Evolutionary conservation across 2,329 filamentous ascomycete species (phyloP).

Genomic region (Pestalotiopsis sp.): DNA sequence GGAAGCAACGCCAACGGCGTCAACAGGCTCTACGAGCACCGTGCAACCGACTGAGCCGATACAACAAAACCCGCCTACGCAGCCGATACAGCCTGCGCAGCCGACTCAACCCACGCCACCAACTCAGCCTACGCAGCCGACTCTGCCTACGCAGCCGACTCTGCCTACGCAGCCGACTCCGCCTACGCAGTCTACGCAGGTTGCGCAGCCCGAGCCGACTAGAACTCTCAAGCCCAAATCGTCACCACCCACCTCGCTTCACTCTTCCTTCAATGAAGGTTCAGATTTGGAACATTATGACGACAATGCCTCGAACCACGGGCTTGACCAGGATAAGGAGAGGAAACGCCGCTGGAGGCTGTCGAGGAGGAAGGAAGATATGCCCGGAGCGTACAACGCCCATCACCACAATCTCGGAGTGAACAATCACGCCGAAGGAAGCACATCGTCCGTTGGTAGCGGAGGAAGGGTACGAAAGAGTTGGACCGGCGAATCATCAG

Average conservation of each 20-base stretch:
- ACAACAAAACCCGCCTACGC: too few relatives aligned
- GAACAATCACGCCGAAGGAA: conserved; percentile 66
- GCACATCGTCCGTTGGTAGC: conserved; percentile 70
- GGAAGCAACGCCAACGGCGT: conserved; percentile 49
- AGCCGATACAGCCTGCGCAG: too few relatives aligned
- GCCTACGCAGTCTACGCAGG: too few relatives aligned
- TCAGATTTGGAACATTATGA: conserved; percentile 79
- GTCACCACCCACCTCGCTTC: conserved; percentile 77
- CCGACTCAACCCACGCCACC: too few relatives aligned
- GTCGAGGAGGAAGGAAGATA: conserved; percentile 66
- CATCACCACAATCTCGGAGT: conserved; percentile 56
- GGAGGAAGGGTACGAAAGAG: conserved; percentile 53
- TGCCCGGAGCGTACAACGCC: conserved; percentile 40
- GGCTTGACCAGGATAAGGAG: conserved; percentile 60
- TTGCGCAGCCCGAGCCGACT: conserved; percentile 40
- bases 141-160: too few relatives aligned
- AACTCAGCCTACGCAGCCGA: too few relatives aligned
- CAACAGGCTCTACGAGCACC: conserved; percentile 44
- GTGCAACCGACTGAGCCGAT: conserved; percentile 26
- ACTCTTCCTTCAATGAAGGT: conserved; percentile 78
- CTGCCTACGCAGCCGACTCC: too few relatives aligned
- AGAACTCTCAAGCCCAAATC: conserved; percentile 63
- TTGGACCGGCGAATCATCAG: conserved; percentile 54
- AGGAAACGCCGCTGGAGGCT: conserved; percentile 75
- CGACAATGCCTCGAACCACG: conserved; percentile 43